Conservation (phyloP, 1,284 basidiomycete genomes). For the Moesziomyces sp. region DNA sequence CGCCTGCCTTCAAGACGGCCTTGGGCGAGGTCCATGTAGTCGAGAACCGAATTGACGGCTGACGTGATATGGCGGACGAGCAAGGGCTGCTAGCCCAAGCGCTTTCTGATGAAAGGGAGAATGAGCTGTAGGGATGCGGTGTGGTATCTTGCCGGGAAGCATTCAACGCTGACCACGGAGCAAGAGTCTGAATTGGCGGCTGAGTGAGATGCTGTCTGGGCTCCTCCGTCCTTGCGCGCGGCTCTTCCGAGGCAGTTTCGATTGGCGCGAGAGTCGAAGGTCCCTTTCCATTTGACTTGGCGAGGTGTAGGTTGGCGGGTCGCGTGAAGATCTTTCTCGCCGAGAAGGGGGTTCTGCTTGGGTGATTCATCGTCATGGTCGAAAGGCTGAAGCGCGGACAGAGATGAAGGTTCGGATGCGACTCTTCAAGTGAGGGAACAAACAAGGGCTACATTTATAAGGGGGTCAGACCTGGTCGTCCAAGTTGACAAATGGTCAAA, state of each 20-base stretch:
- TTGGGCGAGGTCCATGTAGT: neutral
- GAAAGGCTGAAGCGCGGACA: neutral
- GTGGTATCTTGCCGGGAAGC: neutral
- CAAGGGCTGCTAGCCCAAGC: too few species aligned
- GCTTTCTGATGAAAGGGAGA: neutral
- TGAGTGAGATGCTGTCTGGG: neutral
- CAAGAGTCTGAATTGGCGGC: too few species aligned
- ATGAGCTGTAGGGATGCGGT: conserved; percentile 18
- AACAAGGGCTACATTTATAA: neutral
- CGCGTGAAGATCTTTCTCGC: conserved; percentile 18
- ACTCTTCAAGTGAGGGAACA: neutral
- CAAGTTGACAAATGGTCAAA: neutral
- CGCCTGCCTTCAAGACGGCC: conserved; percentile 6
- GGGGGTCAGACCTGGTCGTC: too few species aligned
- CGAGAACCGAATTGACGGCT: neutral
- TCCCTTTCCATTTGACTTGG: conserved; percentile 14
- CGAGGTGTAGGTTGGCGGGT: conserved; percentile 30
- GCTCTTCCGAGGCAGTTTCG: neutral
- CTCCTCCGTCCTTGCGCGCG: neutral
- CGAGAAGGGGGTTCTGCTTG: neutral
- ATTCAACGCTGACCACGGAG: neutral
- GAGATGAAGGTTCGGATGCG: neutral
- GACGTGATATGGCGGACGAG: neutral
- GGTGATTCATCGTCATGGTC: conserved; percentile 4
- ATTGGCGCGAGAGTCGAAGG: neutral